phyloP scores from a whole-genome alignment of 805 yeast species.

The Grigorovia yakushimaensis region DNA sequence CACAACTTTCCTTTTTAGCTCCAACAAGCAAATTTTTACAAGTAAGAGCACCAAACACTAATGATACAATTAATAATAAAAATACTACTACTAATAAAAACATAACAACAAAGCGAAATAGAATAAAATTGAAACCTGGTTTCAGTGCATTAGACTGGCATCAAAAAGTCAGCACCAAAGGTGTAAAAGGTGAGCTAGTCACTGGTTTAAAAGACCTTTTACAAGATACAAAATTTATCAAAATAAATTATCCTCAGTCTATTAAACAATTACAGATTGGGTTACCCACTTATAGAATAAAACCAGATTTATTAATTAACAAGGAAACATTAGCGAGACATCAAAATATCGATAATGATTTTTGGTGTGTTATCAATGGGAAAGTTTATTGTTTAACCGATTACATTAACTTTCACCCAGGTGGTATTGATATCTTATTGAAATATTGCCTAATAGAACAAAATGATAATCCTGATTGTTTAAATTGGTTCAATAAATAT shows the following conservation, averaged over 20 bases:
- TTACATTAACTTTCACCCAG: conserved; percentile 83
- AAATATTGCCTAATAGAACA: conserved; percentile 39
- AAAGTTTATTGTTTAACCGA: conserved; percentile 82
- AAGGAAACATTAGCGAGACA: conserved; percentile 54
- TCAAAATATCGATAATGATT: conserved; percentile 44
- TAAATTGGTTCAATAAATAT: conserved; percentile 61
- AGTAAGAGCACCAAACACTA: background rate
- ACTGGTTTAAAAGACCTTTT: conserved; percentile 13
- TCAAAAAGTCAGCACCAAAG: conserved; percentile 8
- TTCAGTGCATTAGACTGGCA: conserved; percentile 28
- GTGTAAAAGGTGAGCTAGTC: conserved; percentile 11
- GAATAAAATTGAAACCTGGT: conserved; percentile 30
- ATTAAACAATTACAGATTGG: conserved; percentile 11
- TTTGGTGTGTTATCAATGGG: conserved; percentile 77
- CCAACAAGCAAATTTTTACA: background rate
- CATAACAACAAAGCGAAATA: conserved; percentile 6
- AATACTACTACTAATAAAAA: background rate
- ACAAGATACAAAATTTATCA: conserved; percentile 8
- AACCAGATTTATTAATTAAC: conserved; percentile 44
- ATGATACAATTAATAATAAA: background rate
- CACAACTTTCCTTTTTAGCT: background rate
- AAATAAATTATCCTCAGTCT: conserved; percentile 11
- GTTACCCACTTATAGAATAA: conserved; percentile 8
- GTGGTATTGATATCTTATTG: conserved; percentile 73
- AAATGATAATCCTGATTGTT: conserved; percentile 60